phyloP scores from a whole-genome alignment of 106 monocot genomes.

The Hemerocallis citrina region DNA sequence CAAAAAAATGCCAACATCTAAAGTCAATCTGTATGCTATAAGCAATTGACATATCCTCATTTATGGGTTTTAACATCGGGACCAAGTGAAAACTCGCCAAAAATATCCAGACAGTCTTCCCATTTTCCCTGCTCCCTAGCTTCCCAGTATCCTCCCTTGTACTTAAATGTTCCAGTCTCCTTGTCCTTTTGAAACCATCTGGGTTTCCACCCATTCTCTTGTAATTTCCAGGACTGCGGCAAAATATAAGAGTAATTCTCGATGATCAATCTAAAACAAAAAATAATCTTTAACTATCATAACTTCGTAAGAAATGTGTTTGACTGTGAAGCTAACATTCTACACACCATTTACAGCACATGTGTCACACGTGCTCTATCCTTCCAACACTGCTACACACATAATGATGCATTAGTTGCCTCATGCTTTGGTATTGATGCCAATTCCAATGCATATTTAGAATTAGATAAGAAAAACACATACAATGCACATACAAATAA shows the following conservation, averaged over 20 bases:
- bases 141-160: constrained; percentile 75
- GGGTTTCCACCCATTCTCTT: constrained; percentile 54
- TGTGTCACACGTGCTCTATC: too few species aligned
- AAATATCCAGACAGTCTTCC: constrained; percentile 56
- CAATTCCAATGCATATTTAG: too few species aligned
- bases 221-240: constrained; percentile 3
- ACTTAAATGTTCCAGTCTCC: constrained; percentile 27
- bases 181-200: constrained; percentile 50
- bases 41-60: constrained; percentile 6
- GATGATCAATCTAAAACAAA: too few species aligned
- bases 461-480: too few species aligned
- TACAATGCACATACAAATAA: too few species aligned
- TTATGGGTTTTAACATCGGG: not conserved
- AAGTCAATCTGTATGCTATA: not conserved
- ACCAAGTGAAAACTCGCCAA: constrained; percentile 32
- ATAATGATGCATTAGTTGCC: too few species aligned
- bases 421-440: too few species aligned
- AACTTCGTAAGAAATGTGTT: too few species aligned
- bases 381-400: too few species aligned
- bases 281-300: too few species aligned
- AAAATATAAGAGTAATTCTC: not conserved
- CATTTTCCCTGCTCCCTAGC: constrained; percentile 47
- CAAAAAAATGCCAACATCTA: constrained; percentile 1
- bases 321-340: too few species aligned
- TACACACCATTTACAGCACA: too few species aligned